Base-by-base conservation (phyloP, 2,329 filamentous ascomycete genomes). In the Xylaria arbuscula region DNA sequence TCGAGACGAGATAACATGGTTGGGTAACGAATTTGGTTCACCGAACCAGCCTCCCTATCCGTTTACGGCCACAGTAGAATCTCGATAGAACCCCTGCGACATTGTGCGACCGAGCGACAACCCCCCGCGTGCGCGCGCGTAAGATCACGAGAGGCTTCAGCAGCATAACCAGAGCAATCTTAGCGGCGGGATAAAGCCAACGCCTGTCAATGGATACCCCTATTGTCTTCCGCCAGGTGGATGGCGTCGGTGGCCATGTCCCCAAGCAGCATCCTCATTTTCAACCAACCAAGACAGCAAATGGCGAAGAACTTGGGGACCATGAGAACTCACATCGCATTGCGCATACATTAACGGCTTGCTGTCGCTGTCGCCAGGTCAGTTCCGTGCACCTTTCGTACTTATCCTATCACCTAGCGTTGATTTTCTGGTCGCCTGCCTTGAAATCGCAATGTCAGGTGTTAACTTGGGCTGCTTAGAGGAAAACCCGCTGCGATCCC, bases 401-500 rank as follows among this genome's bases (percentile, higher is more conserved):
- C 28, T 24, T 34, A 6, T 42, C 54, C 55, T 15, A 40, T 42
- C 13, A 38, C 38, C 11, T 19, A 11, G 40, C 22, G 6, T 54
- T 6, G 28, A 32, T 64, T 47, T 7, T 24, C 38, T 64, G 45
- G 45, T 67, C 53, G 55, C 53, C 55, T 62, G n/a, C 47, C 15
- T 53, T 28, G 19, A 13, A 32, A 45, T 56, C 19, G 24, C 19
- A 22, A n/a, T n/a, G 47, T 47, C 42, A 60, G 57, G 38, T 22
- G 56, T 11, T 66, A 40, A 66, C 66, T 28, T 8, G 15, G 19
- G 19, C 45, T 63, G 22, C 45, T 19, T 13, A 97, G 94, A 90
- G 95, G 76, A 99, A 99, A 85, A 98, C 95, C 45, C 88, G 94
- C 84, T 99, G 96, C 84, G 96, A 98, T 81, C 93, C 96, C 3